Evolutionary conservation across 1,139 yeast species (phyloP).

Genomic region (Martiniozyma asiatica): DNA sequence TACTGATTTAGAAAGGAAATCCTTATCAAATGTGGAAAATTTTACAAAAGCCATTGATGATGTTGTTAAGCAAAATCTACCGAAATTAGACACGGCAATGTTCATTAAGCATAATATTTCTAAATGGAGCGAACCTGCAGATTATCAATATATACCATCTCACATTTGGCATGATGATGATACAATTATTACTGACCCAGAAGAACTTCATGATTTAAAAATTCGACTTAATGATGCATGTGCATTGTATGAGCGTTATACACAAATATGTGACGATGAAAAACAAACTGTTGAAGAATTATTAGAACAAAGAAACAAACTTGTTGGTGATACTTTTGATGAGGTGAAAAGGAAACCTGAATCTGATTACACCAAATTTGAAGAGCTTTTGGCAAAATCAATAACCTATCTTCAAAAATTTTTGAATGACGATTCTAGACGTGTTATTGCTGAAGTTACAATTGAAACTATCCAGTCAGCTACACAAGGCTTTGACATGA

Average conservation of each 20-base stretch:
- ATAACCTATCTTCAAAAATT: slow-evolving; percentile 48
- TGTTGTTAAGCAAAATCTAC: slow-evolving; percentile 60
- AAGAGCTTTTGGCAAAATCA: slow-evolving; percentile 44
- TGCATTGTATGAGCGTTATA: slow-evolving; percentile 32
- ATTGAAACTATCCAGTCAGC: slow-evolving; percentile 83
- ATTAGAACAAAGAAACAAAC: slow-evolving; percentile 24
- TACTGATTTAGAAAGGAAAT: slow-evolving; percentile 46
- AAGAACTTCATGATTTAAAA: slow-evolving; percentile 57
- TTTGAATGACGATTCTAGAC: slow-evolving; percentile 58
- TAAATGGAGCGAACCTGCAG: slow-evolving; percentile 77
- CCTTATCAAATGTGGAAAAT: slow-evolving; percentile 40
- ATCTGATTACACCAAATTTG: slow-evolving; percentile 37
- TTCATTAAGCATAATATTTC: slow-evolving; percentile 75
- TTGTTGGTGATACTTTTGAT: slow-evolving; percentile 24
- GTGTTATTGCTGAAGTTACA: slow-evolving; percentile 73
- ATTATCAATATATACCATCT: slow-evolving; percentile 76
- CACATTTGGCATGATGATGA: slow-evolving; percentile 98
- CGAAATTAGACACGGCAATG: slow-evolving; percentile 77
- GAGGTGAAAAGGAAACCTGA: slow-evolving; percentile 25
- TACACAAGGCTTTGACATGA: slow-evolving; percentile 63
- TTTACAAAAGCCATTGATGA: slow-evolving; percentile 41
- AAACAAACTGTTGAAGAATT: slow-evolving; percentile 41
- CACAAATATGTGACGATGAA: slow-evolving; percentile 32
- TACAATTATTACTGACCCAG: slow-evolving; percentile 42
- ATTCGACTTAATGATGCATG: slow-evolving; percentile 42